Evolutionary conservation across 345 rosid genomes (phyloP), one percentile per base, ranked within the genome.

Genomic region (Cochlearia excelsa): DNA sequence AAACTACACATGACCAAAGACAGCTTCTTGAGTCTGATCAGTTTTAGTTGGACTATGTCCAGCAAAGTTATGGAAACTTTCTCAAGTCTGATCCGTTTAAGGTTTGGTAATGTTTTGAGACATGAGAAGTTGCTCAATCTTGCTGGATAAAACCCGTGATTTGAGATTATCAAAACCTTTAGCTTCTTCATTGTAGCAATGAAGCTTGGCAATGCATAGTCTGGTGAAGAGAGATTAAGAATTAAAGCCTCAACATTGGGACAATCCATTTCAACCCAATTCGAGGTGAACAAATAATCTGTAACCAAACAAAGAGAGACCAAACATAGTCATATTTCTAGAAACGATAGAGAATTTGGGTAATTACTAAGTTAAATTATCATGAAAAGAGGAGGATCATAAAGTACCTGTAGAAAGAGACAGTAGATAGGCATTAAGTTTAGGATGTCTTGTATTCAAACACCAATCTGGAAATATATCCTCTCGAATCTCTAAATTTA

Each of bases 41-140:
- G 51, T 33, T 0, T 29, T 26, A 63, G 27, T 0, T 39, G 49
- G 27, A 42, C 34, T 57, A 52, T 6, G 45, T 31, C 33, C 1
- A 70, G 23, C 33, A 63, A 42, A 37, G 84, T 75, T 43, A 80
- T 2, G 3, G 59, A 68, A 26, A 73, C 61, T 9, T 66, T 72
- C 61, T 83, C 86, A 33, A 83, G 6, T 57, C 89, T 78, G 46
- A 84, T 75, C 65, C 88, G 75, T 73, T 65, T 82, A 31, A 82
- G 71, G 63, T 63, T 57, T 46, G 76, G 51, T 39, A 77, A 39
- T 48, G 77, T 62, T 4, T 41, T 63, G 5, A 84, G 44, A 26
- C 74, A 53, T 4, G 26, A 57, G 10, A 79, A 75, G 4, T 84
- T 79, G 6, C 43, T 54, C 39, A 84, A 10, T 51, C 68, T 75